A percentile compares a stretch with the other conserved stretches of the same genome.
Conservation (phyloP, 257 asterid genomes). For the Echites panduratus region DNA sequence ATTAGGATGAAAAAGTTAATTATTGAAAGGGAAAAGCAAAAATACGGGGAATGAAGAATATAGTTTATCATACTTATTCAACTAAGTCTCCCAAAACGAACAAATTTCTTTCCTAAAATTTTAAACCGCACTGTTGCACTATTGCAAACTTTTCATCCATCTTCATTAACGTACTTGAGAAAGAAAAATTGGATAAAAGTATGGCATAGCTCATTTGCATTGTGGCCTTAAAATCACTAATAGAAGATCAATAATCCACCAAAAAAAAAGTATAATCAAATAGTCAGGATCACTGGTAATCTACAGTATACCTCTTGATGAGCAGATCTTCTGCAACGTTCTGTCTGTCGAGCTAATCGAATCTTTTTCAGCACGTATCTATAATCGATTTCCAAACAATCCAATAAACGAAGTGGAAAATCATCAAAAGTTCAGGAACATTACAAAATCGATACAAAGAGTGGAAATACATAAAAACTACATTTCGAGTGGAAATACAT, state of each 20-base stretch:
- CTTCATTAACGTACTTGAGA: neutral
- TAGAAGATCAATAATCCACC: neutral
- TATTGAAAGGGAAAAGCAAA: neutral
- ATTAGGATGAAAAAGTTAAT: neutral
- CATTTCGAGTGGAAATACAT: neutral
- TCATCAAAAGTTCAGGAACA: slow-evolving; percentile 7
- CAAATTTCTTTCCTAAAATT: neutral
- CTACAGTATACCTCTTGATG: slow-evolving; percentile 72
- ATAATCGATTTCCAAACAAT: slow-evolving; percentile 17
- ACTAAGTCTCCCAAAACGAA: neutral
- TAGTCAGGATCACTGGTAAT: slow-evolving; percentile 4
- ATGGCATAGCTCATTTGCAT: neutral
- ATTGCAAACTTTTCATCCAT: neutral
- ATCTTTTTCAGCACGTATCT: slow-evolving; percentile 98
- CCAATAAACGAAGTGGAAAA: slow-evolving; percentile 7
- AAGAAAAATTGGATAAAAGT: neutral
- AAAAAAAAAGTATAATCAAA: neutral
- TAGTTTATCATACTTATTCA: neutral
- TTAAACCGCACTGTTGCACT: neutral
- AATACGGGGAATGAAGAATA: neutral
- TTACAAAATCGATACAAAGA: no score
- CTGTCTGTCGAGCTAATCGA: slow-evolving; percentile 93
- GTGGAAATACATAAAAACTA: slow-evolving; percentile 4
- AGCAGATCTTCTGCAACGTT: slow-evolving; percentile 99
- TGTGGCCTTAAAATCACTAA: neutral